Evolutionary conservation across 2,329 filamentous ascomycete species (phyloP).

Genomic region (Metarhizium album): DNA sequence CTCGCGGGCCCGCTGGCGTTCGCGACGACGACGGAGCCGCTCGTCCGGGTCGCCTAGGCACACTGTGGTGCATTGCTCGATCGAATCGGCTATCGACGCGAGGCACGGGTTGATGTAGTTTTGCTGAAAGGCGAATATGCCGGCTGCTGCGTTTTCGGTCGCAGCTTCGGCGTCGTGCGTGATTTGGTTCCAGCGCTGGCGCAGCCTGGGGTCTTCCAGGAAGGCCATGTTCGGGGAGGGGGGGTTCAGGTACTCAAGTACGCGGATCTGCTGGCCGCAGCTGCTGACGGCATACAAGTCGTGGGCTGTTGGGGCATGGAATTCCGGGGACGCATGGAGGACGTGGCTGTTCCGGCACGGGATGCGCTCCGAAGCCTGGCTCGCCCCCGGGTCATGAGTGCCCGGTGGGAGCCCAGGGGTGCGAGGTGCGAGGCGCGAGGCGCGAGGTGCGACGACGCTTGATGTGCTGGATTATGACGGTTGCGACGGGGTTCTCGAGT

Average conservation of each 20-base stretch:
- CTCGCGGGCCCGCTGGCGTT: slow-evolving; percentile 48
- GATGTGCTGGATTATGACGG: neutral
- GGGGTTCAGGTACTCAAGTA: slow-evolving; percentile 17
- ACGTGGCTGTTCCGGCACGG: neutral
- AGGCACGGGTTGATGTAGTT: slow-evolving; percentile 78
- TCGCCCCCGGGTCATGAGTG: neutral
- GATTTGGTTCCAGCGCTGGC: slow-evolving; percentile 88
- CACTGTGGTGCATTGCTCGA: slow-evolving; percentile 62
- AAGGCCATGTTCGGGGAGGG: slow-evolving; percentile 41
- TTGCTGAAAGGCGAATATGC: slow-evolving; percentile 82
- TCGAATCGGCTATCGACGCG: slow-evolving; percentile 49
- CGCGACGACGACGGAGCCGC: slow-evolving; percentile 55
- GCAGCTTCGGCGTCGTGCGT: slow-evolving; percentile 82
- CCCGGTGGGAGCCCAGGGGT: neutral
- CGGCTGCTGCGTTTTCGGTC: slow-evolving; percentile 83
- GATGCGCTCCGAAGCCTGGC: neutral
- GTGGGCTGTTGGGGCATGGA: neutral
- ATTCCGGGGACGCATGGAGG: neutral
- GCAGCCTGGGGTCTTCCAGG: slow-evolving; percentile 74
- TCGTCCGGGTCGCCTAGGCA: slow-evolving; percentile 66
- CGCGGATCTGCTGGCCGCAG: slow-evolving; percentile 7
- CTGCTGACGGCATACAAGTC: neutral
- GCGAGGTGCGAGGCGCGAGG: no score
- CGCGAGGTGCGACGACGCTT: no score
- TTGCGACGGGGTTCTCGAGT: neutral